Evolutionary conservation across 495 filamentous ascomycete species (phyloP).

Genomic region (Symbiotaphrina buchneri): DNA sequence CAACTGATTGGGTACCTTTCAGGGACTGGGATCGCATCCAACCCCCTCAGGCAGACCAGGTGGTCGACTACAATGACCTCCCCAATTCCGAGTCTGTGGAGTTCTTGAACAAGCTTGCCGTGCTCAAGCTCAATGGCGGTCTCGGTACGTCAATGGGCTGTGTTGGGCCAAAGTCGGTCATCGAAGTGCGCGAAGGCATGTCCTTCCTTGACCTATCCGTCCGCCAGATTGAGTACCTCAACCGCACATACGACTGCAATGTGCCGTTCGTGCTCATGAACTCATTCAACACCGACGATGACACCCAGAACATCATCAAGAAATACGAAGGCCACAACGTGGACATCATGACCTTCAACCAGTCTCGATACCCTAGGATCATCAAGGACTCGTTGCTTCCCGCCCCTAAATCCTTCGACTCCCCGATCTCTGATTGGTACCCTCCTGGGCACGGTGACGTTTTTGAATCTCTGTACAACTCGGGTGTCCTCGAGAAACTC

Average conservation of each 20-base stretch:
- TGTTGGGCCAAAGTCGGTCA: conserved; percentile 97
- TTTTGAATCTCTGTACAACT: conserved; percentile 99
- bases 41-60: conserved; percentile 74
- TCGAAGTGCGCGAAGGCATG: conserved; percentile 99
- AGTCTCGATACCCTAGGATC: conserved; percentile 92
- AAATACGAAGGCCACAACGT: conserved; percentile 99
- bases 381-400: conserved; percentile 95
- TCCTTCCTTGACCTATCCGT: conserved; percentile 98
- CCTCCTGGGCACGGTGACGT: conserved; percentile 98
- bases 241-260: conserved; percentile 91
- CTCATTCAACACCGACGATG: conserved; percentile 99
- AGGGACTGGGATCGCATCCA: conserved; percentile 90
- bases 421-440: conserved; percentile 92
- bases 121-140: conserved; percentile 98
- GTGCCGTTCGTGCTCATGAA: conserved; percentile 99
- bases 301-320: conserved; percentile 98
- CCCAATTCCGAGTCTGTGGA: conserved; percentile 68
- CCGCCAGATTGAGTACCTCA: conserved; percentile 96
- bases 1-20: conserved; percentile 6
- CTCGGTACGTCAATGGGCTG: conserved; percentile 99
- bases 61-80: conserved; percentile 78
- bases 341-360: conserved; percentile 99
- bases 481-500: conserved; percentile 90
- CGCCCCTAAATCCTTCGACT: conserved; percentile 74
- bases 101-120: conserved; percentile 92